Conservation (phyloP, 2,329 filamentous ascomycete species). For the Penicillium verrucosum region DNA sequence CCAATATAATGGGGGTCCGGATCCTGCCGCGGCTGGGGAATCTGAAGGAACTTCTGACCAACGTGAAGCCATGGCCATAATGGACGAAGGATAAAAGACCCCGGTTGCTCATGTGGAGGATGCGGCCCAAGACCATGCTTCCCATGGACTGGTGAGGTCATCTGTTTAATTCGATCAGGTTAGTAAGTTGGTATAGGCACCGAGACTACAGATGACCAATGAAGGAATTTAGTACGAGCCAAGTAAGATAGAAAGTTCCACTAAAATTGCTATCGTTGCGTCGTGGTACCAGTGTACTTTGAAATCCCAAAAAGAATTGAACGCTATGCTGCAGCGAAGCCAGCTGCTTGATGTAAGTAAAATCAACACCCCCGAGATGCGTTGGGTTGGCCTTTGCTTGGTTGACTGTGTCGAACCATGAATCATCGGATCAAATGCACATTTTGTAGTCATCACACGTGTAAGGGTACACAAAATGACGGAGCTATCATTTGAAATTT, state of each 20-base stretch:
- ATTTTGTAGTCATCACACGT: not conserved
- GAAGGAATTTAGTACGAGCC: not conserved
- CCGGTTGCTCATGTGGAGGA: constrained; percentile 6
- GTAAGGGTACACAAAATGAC: not conserved
- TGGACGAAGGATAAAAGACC: not conserved
- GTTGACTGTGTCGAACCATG: not conserved
- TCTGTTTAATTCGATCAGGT: not conserved
- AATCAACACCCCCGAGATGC: not conserved
- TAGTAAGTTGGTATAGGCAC: not conserved
- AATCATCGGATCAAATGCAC: not conserved
- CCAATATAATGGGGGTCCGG: constrained; percentile 22
- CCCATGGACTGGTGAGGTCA: constrained; percentile 14
- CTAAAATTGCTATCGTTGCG: constrained; percentile 3
- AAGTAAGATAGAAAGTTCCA: not conserved
- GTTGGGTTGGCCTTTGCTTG: not conserved
- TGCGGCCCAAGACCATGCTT: not conserved
- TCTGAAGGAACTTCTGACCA: constrained; percentile 28
- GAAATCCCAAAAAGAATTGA: not conserved
- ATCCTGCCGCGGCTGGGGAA: constrained; percentile 39
- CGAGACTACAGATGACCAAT: not conserved
- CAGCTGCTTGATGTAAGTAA: constrained; percentile 7
- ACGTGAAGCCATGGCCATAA: constrained; percentile 18
- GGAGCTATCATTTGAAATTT: not conserved
- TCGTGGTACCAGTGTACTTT: not conserved
- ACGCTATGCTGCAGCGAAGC: constrained; percentile 9